A percentile compares a stretch with the other conserved stretches of the same genome.
These are phyloP conservation scores for Neurospora sp. DNA, from an alignment of 495 filamentous ascomycete species.

Conservation along the genomic window DNA sequence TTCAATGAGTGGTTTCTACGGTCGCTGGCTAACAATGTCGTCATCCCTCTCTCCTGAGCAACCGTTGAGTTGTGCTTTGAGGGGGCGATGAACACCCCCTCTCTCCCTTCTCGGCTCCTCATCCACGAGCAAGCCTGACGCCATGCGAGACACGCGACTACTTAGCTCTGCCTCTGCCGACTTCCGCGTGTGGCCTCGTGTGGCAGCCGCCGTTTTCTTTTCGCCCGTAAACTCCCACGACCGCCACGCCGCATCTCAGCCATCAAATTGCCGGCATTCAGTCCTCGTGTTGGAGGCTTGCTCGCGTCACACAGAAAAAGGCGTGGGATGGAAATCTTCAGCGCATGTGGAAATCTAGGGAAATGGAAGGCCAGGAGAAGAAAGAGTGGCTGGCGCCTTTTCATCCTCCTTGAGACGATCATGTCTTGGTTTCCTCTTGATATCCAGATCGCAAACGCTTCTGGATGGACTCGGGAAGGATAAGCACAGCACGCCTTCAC, in stretches of 20 bases:
- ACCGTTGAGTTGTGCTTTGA: neutral
- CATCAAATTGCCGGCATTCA: neutral
- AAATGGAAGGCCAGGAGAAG: neutral
- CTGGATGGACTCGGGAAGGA: neutral
- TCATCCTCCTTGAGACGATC: neutral
- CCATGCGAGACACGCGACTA: neutral
- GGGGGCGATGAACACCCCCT: neutral
- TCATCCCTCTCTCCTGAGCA: neutral
- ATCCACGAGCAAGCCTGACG: neutral
- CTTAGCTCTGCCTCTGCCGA: neutral
- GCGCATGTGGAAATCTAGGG: neutral
- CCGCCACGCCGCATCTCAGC: neutral
- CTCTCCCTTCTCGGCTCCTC: neutral
- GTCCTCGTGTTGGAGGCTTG: neutral
- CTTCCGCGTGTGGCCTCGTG: neutral
- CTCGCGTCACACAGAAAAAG: neutral
- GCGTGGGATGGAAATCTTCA: neutral
- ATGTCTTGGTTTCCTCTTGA: neutral
- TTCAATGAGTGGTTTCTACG: neutral
- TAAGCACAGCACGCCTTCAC: neutral
- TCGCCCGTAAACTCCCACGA: neutral
- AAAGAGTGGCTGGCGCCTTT: neutral
- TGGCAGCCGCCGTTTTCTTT: neutral
- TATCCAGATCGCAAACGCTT: neutral
- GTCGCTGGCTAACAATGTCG: neutral